These are phyloP conservation scores for Decorospora gaudefroyi DNA, from an alignment of 2,329 filamentous ascomycete species.

Conservation along the genomic window DNA sequence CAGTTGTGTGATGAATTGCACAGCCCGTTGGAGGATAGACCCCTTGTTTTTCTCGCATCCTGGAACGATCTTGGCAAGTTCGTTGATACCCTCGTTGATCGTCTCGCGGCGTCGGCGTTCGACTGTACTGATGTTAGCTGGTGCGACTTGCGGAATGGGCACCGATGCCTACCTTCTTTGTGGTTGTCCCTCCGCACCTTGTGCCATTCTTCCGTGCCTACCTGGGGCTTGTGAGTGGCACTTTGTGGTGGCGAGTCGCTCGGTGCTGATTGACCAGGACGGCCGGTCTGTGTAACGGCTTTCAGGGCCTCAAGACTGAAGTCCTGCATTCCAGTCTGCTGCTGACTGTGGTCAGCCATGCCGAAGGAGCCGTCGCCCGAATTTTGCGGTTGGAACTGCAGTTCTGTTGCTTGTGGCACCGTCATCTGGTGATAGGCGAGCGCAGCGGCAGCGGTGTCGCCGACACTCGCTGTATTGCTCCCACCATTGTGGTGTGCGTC, in stretches of 20 bases:
- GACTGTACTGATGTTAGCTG: constrained; percentile 59
- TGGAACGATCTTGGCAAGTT: constrained; percentile 95
- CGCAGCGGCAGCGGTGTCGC: constrained; percentile 65
- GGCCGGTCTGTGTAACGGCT: constrained; percentile 54
- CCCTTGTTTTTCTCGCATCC: constrained; percentile 99
- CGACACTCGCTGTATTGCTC: constrained; percentile 54
- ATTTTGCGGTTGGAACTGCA: constrained; percentile 56
- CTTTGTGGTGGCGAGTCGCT: constrained; percentile 46
- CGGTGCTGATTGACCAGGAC: constrained; percentile 47
- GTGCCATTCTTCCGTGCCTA: constrained; percentile 98
- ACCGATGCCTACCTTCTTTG: constrained; percentile 77
- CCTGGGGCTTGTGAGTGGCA: constrained; percentile 69
- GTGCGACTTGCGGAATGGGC: neutral
- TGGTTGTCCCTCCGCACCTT: constrained; percentile 97
- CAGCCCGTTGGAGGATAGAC: constrained; percentile 89
- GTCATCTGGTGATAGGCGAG: constrained; percentile 60
- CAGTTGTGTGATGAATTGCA: constrained; percentile 90
- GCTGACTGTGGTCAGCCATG: constrained; percentile 51
- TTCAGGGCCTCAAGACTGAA: constrained; percentile 57
- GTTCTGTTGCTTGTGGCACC: constrained; percentile 60
- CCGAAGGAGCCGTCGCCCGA: constrained; percentile 52
- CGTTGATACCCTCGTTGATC: constrained; percentile 98
- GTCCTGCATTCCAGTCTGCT: constrained; percentile 45
- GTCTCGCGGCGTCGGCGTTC: constrained; percentile 95
- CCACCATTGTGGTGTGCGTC: constrained; percentile 59